Base-by-base conservation (phyloP, 768 basidiomycete genomes). In the Pisolithus sp. region DNA sequence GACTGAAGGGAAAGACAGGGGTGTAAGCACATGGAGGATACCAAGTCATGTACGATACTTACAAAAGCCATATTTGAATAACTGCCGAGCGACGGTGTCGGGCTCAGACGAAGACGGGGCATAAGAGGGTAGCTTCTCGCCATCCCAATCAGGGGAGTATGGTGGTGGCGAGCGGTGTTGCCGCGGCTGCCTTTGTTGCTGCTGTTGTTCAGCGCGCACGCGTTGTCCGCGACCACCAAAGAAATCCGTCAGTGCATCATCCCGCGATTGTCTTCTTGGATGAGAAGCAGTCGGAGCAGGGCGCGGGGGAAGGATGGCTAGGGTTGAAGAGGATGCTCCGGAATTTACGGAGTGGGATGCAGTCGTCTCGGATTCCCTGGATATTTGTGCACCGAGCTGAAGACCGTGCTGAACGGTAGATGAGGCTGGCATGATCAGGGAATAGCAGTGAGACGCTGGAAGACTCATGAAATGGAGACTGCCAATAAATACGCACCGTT, bases 31-130 rank as follows among this genome's bases (percentile, higher is more conserved):
- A 23, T 48, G 18, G 1, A 12, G 1, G 34, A 5, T 7, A 2
- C 2, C 10, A 24, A 15, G 21, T 8, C 7, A 38, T 18, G 42
- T 40, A 37, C 47, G 49, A 37, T 18, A 67, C 82, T 60, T 58
- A 83, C 82, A 60, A 59, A 84, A 83, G 41, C 81, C 80, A 52
- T 82, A 82, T 59, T 77, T 78, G 69, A 84, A 83, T 43, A 84
- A 64, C 61, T 76, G 80, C 66, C 76, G 74, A 6, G 82, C 78
- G 46, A 83, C 75, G 23, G 81, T 83, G 4, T 71, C 64, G 31
- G 75, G 73, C 68, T 84, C 80, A 51, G 70, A 30, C 64, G 63
- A 48, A 54, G 69, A 50, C 58, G 55, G 30, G 3, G 40, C 5
- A 21, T 63, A 67, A 31, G 0, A 26, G 15, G 66, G 62, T 2